A percentile compares a stretch with the other conserved stretches of the same genome.
phyloP scores from a whole-genome alignment of 371 early-diverging fungal species.

The Globomyces sp. region DNA sequence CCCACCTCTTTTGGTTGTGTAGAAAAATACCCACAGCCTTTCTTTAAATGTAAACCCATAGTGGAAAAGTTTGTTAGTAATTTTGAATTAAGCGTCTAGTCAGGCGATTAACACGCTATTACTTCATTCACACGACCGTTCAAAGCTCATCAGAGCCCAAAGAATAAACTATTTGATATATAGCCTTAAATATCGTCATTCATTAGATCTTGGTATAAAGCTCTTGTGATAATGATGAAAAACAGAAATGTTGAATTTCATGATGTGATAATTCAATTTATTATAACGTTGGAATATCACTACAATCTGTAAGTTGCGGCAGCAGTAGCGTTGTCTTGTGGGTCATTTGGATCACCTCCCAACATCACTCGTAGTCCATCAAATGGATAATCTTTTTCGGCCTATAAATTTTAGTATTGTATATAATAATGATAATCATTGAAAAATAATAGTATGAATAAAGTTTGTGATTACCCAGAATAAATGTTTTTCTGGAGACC shows the following conservation, averaged over 20 bases:
- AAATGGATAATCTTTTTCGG: slow-evolving; percentile 47
- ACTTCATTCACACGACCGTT: too few relatives aligned
- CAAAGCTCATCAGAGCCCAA: too few relatives aligned
- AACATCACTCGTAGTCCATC: slow-evolving; percentile 51
- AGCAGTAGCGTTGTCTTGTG: slow-evolving; percentile 26
- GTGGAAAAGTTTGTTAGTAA: slow-evolving; percentile 2
- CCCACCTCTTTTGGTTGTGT: background rate
- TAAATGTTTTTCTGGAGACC: slow-evolving; percentile 39
- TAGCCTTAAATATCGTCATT: too few relatives aligned
- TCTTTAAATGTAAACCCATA: background rate
- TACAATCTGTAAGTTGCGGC: background rate
- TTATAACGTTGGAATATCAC: background rate
- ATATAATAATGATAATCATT: too few relatives aligned
- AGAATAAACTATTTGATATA: too few relatives aligned
- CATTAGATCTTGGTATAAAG: too few relatives aligned
- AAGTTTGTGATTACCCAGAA: slow-evolving; percentile 22
- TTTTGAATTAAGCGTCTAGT: slow-evolving; percentile 2
- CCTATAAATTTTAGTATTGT: slow-evolving; percentile 26
- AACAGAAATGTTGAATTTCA: too few relatives aligned
- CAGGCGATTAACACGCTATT: too few relatives aligned
- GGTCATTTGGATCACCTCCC: slow-evolving; percentile 48
- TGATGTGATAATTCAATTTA: slow-evolving; percentile 6
- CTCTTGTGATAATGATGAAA: too few relatives aligned
- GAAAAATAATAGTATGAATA: too few relatives aligned
- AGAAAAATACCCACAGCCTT: slow-evolving; percentile 6